Percentiles rank a stretch among this genome's conserved stretches.
phyloP scores from a whole-genome alignment of 2,329 filamentous ascomycete species.

The Xylariales sp. region DNA sequence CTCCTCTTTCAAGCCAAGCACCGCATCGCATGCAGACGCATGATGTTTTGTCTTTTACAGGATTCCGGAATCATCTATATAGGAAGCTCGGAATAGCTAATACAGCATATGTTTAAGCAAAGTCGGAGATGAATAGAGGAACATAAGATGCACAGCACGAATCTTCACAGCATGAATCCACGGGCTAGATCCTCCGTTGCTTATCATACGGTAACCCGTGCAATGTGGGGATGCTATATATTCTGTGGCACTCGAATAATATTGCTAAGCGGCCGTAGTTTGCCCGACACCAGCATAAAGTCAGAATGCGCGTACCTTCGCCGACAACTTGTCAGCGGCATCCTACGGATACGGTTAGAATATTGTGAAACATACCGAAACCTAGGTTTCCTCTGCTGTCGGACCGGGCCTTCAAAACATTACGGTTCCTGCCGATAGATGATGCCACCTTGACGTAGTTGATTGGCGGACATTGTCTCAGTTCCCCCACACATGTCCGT shows the following conservation, averaged over 20 bases:
- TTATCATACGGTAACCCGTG: neutral
- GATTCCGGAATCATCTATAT: neutral
- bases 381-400: neutral
- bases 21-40: neutral
- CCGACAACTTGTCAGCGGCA: neutral
- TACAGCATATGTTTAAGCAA: too few relatives aligned
- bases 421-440: neutral
- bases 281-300: neutral
- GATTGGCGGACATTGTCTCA: neutral
- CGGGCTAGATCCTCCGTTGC: neutral
- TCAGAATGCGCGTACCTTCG: neutral
- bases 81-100: too few relatives aligned
- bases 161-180: too few relatives aligned
- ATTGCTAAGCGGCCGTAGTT: neutral
- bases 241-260: neutral
- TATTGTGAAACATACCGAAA: neutral
- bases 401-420: neutral
- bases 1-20: neutral
- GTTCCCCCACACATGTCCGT: too few relatives aligned
- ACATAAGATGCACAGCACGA: too few relatives aligned
- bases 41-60: neutral
- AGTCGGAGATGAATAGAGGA: too few relatives aligned
- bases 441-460: neutral
- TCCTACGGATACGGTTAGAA: neutral
- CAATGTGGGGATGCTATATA: neutral